Evolutionary conservation across 306 rosid genomes (phyloP), one percentile per base, ranked within the genome.

Genomic region (Castanospermum australe): DNA sequence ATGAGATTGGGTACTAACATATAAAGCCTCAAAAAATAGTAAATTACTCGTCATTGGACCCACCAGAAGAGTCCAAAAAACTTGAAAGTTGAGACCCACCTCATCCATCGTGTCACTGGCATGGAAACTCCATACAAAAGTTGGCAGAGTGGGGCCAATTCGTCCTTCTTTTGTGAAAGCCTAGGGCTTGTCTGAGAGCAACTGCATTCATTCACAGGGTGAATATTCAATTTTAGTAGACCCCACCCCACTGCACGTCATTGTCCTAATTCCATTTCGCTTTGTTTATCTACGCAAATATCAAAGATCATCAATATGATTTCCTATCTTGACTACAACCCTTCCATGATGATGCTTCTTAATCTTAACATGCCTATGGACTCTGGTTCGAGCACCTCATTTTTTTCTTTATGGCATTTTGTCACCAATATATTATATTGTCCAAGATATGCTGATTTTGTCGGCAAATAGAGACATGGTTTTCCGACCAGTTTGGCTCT

Each of bases 261-360:
- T 36, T 52, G 61, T 62, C 74, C 77, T 21, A 62, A 9, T 75
- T 48, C 65, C 47, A 12, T 17, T 17, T 44, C 22, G 76, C 51
- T 69, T 51, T 25, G 18, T 36, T 32, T 9, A 10, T 41, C 14
- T 35, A 2, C 66, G 20, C 42, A 7, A 82, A n/a, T 47, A 69
- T 30, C n/a, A n/a, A 70, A 48, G 55, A 70, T 70, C 61, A 32
- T 51, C 63, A 52, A 18, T 8, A 77, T 82, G 28, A 76, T 82
- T 70, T 63, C 15, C 15, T 28, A 76, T 62, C 54, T 70, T 82
- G 82, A 76, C 86, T 42, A 28, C 45, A 28, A 12, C 30, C 68
- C 28, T 69, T 69, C 69, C n/a, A n/a, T n/a, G 75, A 82, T 69
- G 67, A 82, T 82, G 76, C 71, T 57, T 48, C 60, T 44, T 59